Evolutionary conservation across 2,329 filamentous ascomycete species (phyloP).

Genomic region (Eutypella sp.): DNA sequence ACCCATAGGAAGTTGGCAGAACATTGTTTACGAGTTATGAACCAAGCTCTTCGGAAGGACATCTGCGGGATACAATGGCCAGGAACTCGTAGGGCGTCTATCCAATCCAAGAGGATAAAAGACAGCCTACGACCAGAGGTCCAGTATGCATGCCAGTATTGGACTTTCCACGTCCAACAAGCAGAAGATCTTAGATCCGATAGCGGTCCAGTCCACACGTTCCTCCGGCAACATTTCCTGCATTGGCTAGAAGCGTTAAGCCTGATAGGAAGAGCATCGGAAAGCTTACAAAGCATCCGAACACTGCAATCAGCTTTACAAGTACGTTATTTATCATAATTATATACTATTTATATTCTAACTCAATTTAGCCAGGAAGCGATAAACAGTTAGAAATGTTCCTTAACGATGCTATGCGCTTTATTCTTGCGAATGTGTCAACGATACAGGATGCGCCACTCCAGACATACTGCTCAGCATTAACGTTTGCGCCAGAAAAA

Average conservation of each 20-base stretch:
- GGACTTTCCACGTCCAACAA: slow-evolving; percentile 21
- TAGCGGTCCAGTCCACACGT: slow-evolving; percentile 18
- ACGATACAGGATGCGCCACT: slow-evolving; percentile 23
- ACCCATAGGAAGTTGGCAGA: slow-evolving; percentile 26
- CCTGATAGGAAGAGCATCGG: slow-evolving; percentile 16
- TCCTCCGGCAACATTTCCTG: slow-evolving; percentile 26
- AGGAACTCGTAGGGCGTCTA: not conserved
- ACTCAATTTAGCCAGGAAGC: slow-evolving; percentile 3
- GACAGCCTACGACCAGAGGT: slow-evolving; percentile 5
- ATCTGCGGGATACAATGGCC: slow-evolving; percentile 23
- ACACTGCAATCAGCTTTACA: slow-evolving; percentile 6
- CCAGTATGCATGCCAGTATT: slow-evolving; percentile 28
- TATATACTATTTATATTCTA: not conserved
- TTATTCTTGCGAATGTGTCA: slow-evolving; percentile 15
- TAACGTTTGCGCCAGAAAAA: slow-evolving; percentile 24
- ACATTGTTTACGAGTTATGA: slow-evolving; percentile 32
- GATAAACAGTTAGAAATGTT: slow-evolving; percentile 8
- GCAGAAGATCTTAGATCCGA: slow-evolving; percentile 19
- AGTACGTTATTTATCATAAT: slow-evolving; percentile 5
- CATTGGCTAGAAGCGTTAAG: slow-evolving; percentile 31
- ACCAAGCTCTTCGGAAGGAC: slow-evolving; percentile 25
- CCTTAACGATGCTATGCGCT: slow-evolving; percentile 21
- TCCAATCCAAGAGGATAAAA: slow-evolving; percentile 1
- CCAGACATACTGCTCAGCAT: slow-evolving; percentile 29
- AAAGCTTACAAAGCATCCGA: slow-evolving; percentile 12